phyloP scores from a whole-genome alignment of 139 green algal genomes.

The Raphidocelis subcapitata region DNA sequence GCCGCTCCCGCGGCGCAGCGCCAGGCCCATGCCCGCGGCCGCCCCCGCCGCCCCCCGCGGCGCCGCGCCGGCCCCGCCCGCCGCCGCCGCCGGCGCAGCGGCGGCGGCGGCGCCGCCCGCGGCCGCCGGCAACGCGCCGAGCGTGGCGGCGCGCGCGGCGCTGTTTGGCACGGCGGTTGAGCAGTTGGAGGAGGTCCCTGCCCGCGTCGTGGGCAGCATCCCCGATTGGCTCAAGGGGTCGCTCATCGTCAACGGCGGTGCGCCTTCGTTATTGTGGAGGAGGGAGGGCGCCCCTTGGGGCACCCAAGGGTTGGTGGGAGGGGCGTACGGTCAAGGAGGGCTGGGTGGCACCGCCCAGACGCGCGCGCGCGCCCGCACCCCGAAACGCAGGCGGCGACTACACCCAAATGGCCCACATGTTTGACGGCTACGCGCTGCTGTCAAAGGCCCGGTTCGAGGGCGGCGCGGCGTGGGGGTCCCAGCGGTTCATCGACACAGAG shows the following conservation, averaged over 20 bases:
- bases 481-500: constrained; percentile 45
- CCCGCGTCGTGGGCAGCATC: constrained; percentile 32
- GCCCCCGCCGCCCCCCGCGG: too few species aligned
- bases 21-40: too few species aligned
- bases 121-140: neutral
- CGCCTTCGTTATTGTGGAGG: too few species aligned
- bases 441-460: constrained; percentile 47
- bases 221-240: constrained; percentile 55
- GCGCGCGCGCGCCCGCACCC: too few species aligned
- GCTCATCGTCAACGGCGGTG: constrained; percentile 57
- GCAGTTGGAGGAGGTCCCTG: constrained; percentile 28
- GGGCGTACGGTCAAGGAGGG: too few species aligned
- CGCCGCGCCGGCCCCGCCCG: neutral
- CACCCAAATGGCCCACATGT: constrained; percentile 64
- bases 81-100: neutral
- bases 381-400: constrained; percentile 46
- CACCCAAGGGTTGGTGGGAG: too few species aligned
- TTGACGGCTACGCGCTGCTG: constrained; percentile 76
- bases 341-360: too few species aligned
- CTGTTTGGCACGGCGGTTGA: constrained; percentile 17
- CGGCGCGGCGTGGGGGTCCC: constrained; percentile 22
- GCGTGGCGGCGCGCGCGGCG: neutral
- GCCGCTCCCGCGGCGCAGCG: too few species aligned
- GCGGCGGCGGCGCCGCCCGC: neutral
- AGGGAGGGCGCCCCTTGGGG: too few species aligned